Evolutionary conservation across 495 filamentous ascomycete species (phyloP).

Genomic region (Ramalina intermedia): DNA sequence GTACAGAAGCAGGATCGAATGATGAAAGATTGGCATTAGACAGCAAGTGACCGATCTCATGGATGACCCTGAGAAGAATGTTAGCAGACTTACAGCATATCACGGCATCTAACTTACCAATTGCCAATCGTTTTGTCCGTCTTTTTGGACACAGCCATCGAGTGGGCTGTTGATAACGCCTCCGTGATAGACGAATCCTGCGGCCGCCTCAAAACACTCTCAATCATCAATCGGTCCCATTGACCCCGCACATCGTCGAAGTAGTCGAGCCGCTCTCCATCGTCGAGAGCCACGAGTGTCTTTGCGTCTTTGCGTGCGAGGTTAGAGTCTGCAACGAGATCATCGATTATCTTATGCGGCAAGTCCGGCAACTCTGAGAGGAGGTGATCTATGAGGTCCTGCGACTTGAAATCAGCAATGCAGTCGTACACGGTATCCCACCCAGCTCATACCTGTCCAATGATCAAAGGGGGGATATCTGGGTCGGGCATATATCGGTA

Average conservation of each 20-base stretch:
- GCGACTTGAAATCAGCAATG: not conserved
- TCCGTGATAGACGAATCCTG: not conserved
- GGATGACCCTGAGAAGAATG: conserved; percentile 53
- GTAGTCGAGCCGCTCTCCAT: conserved; percentile 68
- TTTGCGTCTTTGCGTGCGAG: conserved; percentile 78
- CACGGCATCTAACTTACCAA: conserved; percentile 9
- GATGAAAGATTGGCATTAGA: conserved; percentile 30
- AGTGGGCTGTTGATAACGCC: not conserved
- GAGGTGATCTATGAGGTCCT: conserved; percentile 51
- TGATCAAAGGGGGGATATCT: conserved; percentile 66
- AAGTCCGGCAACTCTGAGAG: conserved; percentile 42
- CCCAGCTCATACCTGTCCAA: conserved; percentile 35
- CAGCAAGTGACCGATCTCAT: conserved; percentile 72
- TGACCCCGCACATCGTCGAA: conserved; percentile 46
- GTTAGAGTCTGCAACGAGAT: conserved; percentile 42
- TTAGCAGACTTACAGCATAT: not conserved
- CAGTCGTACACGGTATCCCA: not conserved
- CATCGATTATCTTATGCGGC: conserved; percentile 52
- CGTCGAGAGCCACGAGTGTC: conserved; percentile 62
- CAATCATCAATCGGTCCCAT: not conserved
- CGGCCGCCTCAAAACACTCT: not conserved
- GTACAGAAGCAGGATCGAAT: conserved; percentile 44
- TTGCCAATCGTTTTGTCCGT: conserved; percentile 15
- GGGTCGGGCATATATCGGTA: conserved; percentile 99
- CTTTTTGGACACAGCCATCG: not conserved